These are phyloP conservation scores for Pythium insidiosum DNA, from an alignment of 352 stramenopile genomes.

Conservation along the genomic window DNA sequence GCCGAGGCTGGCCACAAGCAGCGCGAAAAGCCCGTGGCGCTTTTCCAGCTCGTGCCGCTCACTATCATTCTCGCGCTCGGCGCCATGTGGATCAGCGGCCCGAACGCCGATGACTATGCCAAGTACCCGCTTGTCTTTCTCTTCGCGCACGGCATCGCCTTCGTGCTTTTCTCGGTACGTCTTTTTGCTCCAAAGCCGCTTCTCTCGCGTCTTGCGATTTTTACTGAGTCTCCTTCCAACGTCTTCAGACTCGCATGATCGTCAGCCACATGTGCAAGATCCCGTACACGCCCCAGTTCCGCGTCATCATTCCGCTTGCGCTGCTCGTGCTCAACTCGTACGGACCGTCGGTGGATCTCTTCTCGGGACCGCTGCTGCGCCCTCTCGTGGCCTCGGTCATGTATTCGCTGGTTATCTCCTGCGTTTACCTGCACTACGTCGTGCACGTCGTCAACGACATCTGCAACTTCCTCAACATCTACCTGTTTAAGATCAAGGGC, in stretches of 20 bases:
- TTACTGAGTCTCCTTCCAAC: constrained; percentile 3
- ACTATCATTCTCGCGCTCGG: constrained; percentile 45
- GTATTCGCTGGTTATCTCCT: constrained; percentile 68
- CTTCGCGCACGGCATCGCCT: constrained; percentile 72
- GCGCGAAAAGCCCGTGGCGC: constrained; percentile 67
- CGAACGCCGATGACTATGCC: constrained; percentile 51
- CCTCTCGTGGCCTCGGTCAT: constrained; percentile 58
- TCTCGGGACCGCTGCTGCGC: constrained; percentile 38
- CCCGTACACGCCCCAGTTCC: constrained; percentile 71
- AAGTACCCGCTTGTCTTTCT: constrained; percentile 73
- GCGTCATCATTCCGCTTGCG: constrained; percentile 70
- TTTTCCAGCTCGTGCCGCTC: constrained; percentile 70
- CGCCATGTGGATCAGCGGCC: constrained; percentile 65
- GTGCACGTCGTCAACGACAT: constrained; percentile 78
- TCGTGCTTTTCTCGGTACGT: constrained; percentile 79
- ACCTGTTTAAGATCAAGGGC: constrained; percentile 66
- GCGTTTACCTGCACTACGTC: constrained; percentile 79
- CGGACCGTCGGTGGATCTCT: constrained; percentile 32
- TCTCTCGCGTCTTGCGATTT: constrained; percentile 1
- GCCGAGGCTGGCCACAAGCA: constrained; percentile 82
- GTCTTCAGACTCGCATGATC: constrained; percentile 78
- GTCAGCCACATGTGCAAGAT: constrained; percentile 89
- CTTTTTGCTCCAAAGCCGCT: too few species aligned
- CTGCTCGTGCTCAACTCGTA: constrained; percentile 75
- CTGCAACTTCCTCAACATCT: constrained; percentile 82